phyloP scores from a whole-genome alignment of 208 protist species.

The Trypanosoma mega region DNA sequence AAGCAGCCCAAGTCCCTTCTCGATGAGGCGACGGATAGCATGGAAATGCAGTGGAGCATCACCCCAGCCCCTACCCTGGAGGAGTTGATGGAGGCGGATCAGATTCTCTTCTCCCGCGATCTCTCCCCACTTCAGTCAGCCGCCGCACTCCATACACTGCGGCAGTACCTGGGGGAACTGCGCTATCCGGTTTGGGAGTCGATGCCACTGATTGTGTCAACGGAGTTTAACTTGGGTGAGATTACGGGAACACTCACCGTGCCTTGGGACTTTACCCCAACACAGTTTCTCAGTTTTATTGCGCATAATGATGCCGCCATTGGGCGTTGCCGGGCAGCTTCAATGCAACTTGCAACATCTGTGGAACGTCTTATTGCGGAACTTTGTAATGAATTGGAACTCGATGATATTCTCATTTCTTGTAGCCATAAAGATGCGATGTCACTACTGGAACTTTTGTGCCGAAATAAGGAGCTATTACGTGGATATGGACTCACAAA shows the following conservation, averaged over 20 bases:
- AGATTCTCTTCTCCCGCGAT: constrained; percentile 73
- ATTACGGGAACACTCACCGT: constrained; percentile 77
- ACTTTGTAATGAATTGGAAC: constrained; percentile 60
- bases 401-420: constrained; percentile 91
- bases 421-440: constrained; percentile 79
- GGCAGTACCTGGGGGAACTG: constrained; percentile 72
- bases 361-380: constrained; percentile 83
- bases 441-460: constrained; percentile 59
- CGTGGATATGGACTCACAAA: constrained; percentile 63
- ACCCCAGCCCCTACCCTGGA: constrained; percentile 76
- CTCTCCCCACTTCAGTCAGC: constrained; percentile 86
- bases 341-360: constrained; percentile 52
- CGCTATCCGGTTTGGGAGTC: constrained; percentile 87
- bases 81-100: constrained; percentile 91
- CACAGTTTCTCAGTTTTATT: constrained; percentile 84
- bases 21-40: constrained; percentile 84
- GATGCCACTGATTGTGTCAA: constrained; percentile 84
- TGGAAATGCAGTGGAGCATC: constrained; percentile 71
- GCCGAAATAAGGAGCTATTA: constrained; percentile 78
- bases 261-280: constrained; percentile 86
- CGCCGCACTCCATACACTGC: constrained; percentile 85
- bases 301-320: constrained; percentile 70
- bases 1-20: constrained; percentile 63
- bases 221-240: constrained; percentile 75
- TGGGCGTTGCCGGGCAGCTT: constrained; percentile 39